A percentile compares a stretch with the other conserved stretches of the same genome.
Conservation (phyloP, 768 basidiomycete species). For the Suillus decipiens region DNA sequence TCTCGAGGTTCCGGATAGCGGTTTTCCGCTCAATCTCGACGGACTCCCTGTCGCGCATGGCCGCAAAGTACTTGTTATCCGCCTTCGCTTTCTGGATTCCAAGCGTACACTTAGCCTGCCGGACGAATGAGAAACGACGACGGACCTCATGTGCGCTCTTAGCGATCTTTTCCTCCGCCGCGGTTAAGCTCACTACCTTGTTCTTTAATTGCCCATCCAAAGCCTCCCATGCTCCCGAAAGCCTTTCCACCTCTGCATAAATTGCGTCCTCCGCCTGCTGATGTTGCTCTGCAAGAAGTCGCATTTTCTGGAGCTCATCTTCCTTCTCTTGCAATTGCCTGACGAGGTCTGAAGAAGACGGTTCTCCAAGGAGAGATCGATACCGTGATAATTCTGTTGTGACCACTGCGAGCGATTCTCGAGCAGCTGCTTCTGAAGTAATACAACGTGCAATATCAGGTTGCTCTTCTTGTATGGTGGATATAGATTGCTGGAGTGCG, state of each 20-base stretch:
- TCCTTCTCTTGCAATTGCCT: constrained; percentile 66
- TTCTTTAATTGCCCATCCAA: constrained; percentile 78
- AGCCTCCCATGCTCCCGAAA: constrained; percentile 86
- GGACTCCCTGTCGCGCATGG: constrained; percentile 88
- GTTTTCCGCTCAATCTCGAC: constrained; percentile 75
- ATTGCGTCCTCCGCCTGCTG: constrained; percentile 71
- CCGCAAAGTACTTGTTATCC: constrained; percentile 92
- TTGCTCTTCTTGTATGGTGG: constrained; percentile 44
- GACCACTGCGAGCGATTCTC: constrained; percentile 47
- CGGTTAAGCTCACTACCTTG: constrained; percentile 82
- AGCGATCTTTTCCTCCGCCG: constrained; percentile 69
- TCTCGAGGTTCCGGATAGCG: constrained; percentile 54
- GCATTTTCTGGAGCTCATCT: constrained; percentile 60
- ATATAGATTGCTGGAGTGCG: constrained; percentile 55
- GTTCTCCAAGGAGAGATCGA: constrained; percentile 61
- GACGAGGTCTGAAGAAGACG: constrained; percentile 56
- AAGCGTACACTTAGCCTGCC: not conserved
- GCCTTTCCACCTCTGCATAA: constrained; percentile 80
- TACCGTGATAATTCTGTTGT: constrained; percentile 59
- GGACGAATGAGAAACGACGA: constrained; percentile 13
- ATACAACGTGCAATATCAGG: constrained; percentile 56
- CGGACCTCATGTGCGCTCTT: constrained; percentile 71
- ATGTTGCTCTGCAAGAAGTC: constrained; percentile 64
- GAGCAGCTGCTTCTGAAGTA: constrained; percentile 50
- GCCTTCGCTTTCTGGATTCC: constrained; percentile 83